Evolutionary conservation across 2,329 filamentous ascomycete genomes (phyloP).

Genomic region (Ophiostoma sp.): DNA sequence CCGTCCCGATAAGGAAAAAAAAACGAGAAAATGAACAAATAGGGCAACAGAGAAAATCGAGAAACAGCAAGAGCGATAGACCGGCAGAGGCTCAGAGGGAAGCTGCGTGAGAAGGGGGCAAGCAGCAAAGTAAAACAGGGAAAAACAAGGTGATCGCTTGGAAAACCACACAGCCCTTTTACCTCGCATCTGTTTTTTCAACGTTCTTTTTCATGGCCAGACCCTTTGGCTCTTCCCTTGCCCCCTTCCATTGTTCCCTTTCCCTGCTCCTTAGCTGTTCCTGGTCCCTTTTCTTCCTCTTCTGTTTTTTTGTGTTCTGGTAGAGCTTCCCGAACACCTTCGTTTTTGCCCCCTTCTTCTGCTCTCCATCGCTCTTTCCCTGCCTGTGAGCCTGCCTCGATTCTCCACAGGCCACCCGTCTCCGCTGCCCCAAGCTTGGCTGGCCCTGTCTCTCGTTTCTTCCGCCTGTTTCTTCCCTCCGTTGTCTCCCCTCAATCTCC

Average conservation of each 20-base stretch:
- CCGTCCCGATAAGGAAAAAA: slow-evolving; percentile 24
- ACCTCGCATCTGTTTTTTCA: neutral
- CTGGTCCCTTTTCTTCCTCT: neutral
- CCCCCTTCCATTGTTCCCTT: neutral
- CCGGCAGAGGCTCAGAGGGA: neutral
- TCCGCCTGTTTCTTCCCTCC: neutral
- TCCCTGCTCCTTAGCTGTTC: slow-evolving; percentile 13
- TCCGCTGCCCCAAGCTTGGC: slow-evolving; percentile 14
- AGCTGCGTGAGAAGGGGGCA: slow-evolving; percentile 5
- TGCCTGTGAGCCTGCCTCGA: neutral
- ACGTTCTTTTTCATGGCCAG: slow-evolving; percentile 11
- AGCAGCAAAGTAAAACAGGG: slow-evolving; percentile 24
- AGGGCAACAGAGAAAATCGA: slow-evolving; percentile 19
- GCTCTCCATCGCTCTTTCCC: slow-evolving; percentile 2
- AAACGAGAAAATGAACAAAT: slow-evolving; percentile 18
- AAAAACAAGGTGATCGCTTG: slow-evolving; percentile 28
- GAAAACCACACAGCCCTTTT: neutral
- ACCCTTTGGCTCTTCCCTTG: slow-evolving; percentile 2
- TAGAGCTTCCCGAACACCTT: neutral
- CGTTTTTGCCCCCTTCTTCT: neutral
- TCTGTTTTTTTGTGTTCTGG: neutral
- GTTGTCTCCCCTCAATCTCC: neutral
- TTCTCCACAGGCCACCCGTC: slow-evolving; percentile 16
- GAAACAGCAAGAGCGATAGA: slow-evolving; percentile 13
- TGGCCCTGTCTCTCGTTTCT: slow-evolving; percentile 6